Evolutionary conservation across 2,329 filamentous ascomycete species (phyloP).

Genomic region (Cladosporium oxysporum): DNA sequence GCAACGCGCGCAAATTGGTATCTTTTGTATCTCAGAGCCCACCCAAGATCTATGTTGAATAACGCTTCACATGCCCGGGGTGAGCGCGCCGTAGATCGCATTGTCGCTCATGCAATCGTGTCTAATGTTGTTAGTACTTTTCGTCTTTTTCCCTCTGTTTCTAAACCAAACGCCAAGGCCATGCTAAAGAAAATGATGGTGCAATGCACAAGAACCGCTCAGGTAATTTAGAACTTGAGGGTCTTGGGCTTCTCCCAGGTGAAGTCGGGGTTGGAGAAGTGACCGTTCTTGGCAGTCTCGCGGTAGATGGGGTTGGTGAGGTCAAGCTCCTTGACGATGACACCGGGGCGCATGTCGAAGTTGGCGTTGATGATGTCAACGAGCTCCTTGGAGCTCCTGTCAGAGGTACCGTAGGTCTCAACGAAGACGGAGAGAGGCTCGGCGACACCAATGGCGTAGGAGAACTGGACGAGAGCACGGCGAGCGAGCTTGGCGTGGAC

Average conservation of each 20-base stretch:
- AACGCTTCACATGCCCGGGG: constrained; percentile 24
- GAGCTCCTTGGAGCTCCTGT: constrained; percentile 86
- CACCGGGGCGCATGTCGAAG: constrained; percentile 97
- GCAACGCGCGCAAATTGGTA: constrained; percentile 18
- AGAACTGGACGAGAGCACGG: constrained; percentile 94
- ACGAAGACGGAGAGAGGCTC: constrained; percentile 98
- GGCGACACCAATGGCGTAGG: constrained; percentile 97
- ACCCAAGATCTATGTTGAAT: constrained; percentile 31
- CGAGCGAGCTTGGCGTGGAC: constrained; percentile 86
- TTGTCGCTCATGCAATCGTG: constrained; percentile 21
- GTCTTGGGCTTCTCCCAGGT: constrained; percentile 97
- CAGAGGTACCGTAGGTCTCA: constrained; percentile 93
- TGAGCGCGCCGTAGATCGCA: constrained; percentile 20
- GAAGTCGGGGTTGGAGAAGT: constrained; percentile 99
- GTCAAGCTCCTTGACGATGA: constrained; percentile 97
- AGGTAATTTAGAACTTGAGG: constrained; percentile 75
- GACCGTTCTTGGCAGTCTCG: constrained; percentile 98
- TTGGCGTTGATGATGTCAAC: constrained; percentile 92
- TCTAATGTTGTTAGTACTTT: constrained; percentile 19
- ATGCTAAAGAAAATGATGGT: constrained; percentile 16
- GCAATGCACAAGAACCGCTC: not conserved
- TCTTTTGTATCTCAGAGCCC: constrained; percentile 29
- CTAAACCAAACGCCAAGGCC: constrained; percentile 15
- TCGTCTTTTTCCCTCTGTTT: constrained; percentile 7
- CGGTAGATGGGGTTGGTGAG: constrained; percentile 96